phyloP scores from a whole-genome alignment of 2,329 filamentous ascomycete species.

The Fusarium secorum region DNA sequence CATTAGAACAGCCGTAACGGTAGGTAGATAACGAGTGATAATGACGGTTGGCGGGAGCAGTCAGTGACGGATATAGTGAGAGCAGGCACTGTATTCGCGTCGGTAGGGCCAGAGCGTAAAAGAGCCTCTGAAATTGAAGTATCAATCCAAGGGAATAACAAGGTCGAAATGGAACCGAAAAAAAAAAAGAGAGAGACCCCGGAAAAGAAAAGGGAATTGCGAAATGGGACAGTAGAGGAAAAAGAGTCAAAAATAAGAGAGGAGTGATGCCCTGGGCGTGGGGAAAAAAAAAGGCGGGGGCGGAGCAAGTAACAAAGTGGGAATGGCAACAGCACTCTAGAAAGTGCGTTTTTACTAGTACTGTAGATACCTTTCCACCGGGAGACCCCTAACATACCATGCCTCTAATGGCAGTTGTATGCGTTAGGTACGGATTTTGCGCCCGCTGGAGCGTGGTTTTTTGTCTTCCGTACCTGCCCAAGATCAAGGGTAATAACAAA shows the following conservation, averaged over 20 bases:
- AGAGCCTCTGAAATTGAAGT: constrained; percentile 2
- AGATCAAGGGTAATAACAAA: constrained; percentile 8
- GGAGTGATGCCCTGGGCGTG: constrained; percentile 14
- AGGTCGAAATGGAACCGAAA: constrained; percentile 1
- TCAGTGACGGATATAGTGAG: background rate
- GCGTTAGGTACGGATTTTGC: constrained; percentile 21
- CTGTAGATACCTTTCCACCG: constrained; percentile 10
- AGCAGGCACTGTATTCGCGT: background rate
- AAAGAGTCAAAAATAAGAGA: constrained; percentile 35
- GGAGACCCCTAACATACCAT: constrained; percentile 29
- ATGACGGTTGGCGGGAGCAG: background rate
- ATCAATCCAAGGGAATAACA: constrained; percentile 32
- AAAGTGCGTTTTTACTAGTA: constrained; percentile 2
- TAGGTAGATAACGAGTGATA: background rate
- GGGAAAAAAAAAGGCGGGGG: constrained; percentile 40
- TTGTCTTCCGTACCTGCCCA: constrained; percentile 15
- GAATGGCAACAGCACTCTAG: constrained; percentile 1
- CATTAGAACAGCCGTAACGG: background rate
- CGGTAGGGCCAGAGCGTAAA: background rate
- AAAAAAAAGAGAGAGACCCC: constrained; percentile 26
- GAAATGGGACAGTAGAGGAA: constrained; percentile 26
- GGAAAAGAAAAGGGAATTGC: constrained; percentile 43
- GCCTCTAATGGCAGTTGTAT: constrained; percentile 34
- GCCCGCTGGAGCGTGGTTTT: constrained; percentile 30
- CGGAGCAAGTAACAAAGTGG: constrained; percentile 34